Evolutionary conservation across 2,329 filamentous ascomycete species (phyloP).

Genomic region (Exophiala bonariae): DNA sequence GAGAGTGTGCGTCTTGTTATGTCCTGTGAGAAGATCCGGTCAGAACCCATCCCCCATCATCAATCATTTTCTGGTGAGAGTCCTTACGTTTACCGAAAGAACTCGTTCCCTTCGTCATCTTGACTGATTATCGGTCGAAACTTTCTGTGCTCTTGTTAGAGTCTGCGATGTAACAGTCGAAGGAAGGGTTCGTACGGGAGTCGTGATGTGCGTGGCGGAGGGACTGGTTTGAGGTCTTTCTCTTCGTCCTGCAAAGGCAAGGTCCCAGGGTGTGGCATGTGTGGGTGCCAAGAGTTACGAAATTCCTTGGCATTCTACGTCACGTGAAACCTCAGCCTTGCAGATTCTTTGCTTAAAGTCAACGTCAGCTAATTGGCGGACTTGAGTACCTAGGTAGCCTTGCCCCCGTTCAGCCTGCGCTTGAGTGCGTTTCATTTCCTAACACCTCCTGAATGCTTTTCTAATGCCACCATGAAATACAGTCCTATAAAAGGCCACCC

Average conservation of each 20-base stretch:
- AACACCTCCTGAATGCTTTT: too few relatives aligned
- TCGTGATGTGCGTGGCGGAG: slow-evolving; percentile 7
- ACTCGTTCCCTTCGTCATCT: slow-evolving; percentile 64
- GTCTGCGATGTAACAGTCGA: neutral
- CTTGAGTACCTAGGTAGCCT: neutral
- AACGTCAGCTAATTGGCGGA: neutral
- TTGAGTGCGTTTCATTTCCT: too few relatives aligned
- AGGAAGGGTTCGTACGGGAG: slow-evolving; percentile 15
- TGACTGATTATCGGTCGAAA: slow-evolving; percentile 20
- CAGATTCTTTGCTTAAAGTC: neutral
- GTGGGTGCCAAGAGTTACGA: slow-evolving; percentile 20
- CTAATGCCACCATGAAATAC: too few relatives aligned
- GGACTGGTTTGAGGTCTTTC: slow-evolving; percentile 2
- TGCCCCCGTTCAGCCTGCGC: too few relatives aligned
- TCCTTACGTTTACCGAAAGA: slow-evolving; percentile 68
- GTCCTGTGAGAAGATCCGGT: slow-evolving; percentile 35
- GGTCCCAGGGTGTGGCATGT: slow-evolving; percentile 9
- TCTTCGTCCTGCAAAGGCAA: neutral
- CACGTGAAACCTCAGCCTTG: slow-evolving; percentile 15
- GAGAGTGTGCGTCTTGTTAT: slow-evolving; percentile 98
- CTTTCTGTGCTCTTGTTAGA: slow-evolving; percentile 9
- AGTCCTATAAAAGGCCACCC: too few relatives aligned
- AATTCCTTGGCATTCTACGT: slow-evolving; percentile 7
- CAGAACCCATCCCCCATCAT: slow-evolving; percentile 7
- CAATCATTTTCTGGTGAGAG: neutral